These are phyloP conservation scores for Triticum urartu DNA, from an alignment of 176 grass and related monocot genomes.

Conservation along the genomic window DNA sequence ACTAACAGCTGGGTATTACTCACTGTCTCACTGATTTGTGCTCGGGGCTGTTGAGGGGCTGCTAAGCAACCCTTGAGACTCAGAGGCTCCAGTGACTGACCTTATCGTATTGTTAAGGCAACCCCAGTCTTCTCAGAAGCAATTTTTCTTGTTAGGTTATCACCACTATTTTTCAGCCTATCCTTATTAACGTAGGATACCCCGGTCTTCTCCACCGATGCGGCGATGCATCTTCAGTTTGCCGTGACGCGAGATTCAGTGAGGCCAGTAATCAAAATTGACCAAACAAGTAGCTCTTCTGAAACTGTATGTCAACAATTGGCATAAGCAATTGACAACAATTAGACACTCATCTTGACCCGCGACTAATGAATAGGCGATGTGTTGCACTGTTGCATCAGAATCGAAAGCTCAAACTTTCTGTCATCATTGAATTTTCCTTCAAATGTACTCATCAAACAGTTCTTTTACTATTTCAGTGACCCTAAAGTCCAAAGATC, in stretches of 20 bases:
- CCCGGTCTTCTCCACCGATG: too few relatives aligned
- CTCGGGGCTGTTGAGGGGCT: not conserved
- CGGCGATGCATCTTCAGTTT: not conserved
- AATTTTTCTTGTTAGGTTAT: not conserved
- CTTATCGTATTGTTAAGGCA: not conserved
- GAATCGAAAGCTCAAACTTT: not conserved
- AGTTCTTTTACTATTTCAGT: not conserved
- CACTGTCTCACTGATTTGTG: not conserved
- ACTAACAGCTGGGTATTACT: not conserved
- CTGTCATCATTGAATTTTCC: conserved; percentile 10
- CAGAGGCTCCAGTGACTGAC: too few relatives aligned
- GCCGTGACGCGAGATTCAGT: not conserved
- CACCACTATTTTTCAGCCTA: conserved; percentile 12
- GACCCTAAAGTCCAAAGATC: not conserved
- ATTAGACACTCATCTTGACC: not conserved
- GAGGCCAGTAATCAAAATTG: conserved; percentile 1
- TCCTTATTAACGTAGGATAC: not conserved
- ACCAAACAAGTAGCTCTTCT: not conserved
- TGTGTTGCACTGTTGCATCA: not conserved
- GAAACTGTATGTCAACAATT: conserved; percentile 3
- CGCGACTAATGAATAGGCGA: not conserved
- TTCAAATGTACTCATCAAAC: not conserved
- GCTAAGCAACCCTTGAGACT: not conserved
- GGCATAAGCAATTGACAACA: not conserved
- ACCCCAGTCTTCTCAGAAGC: not conserved